phyloP scores from a whole-genome alignment of 352 stramenopile species.

The Phytophthora crassamura region DNA sequence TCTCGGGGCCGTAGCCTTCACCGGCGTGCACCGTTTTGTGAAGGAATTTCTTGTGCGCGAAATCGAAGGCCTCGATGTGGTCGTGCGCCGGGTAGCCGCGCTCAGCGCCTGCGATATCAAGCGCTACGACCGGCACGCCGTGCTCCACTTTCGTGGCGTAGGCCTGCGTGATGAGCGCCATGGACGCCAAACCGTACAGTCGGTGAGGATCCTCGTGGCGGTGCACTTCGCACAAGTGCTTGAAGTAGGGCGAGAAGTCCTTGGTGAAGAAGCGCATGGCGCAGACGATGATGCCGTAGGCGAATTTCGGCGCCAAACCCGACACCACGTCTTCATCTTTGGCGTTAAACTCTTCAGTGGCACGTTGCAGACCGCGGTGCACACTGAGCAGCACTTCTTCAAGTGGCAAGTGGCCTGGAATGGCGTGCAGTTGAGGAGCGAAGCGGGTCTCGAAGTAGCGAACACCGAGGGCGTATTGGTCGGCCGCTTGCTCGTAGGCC shows the following conservation, averaged over 20 bases:
- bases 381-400: constrained; percentile 80
- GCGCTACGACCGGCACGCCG: constrained; percentile 79
- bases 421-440: constrained; percentile 80
- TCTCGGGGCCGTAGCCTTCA: constrained; percentile 88
- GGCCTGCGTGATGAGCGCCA: constrained; percentile 83
- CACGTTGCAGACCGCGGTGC: constrained; percentile 65
- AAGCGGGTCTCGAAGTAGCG: constrained; percentile 90
- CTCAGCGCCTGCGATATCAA: constrained; percentile 89
- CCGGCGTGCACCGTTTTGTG: constrained; percentile 91
- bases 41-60: constrained; percentile 90
- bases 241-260: constrained; percentile 85
- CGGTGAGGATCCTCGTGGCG: constrained; percentile 68
- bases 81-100: constrained; percentile 81
- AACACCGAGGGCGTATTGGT: constrained; percentile 81
- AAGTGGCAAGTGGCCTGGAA: constrained; percentile 65
- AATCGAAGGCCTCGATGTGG: constrained; percentile 83
- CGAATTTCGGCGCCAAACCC: constrained; percentile 67
- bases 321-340: constrained; percentile 53
- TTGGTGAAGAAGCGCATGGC: constrained; percentile 90
- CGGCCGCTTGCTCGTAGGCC: constrained; percentile 84
- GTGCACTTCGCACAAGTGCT: constrained; percentile 86
- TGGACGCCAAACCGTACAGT: constrained; percentile 85
- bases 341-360: constrained; percentile 72
- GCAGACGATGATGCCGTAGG: constrained; percentile 90
- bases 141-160: constrained; percentile 73